A percentile compares a stretch with the other conserved stretches of the same genome.
Conservation (phyloP, 1,284 basidiomycete species). For the Tylopilus sp. region DNA sequence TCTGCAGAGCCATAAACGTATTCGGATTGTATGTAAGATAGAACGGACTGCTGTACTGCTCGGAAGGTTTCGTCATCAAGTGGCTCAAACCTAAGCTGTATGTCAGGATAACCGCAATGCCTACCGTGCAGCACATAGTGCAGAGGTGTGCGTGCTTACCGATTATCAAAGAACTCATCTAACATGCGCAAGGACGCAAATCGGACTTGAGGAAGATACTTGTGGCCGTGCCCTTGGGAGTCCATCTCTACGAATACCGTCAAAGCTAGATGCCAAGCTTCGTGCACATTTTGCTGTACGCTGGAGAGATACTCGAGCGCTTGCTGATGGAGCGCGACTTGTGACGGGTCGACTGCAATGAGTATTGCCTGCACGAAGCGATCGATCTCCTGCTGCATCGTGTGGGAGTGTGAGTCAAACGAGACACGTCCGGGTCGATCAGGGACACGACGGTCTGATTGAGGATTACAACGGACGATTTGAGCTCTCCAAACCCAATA, state of each 20-base stretch:
- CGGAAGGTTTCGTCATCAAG: constrained; percentile 66
- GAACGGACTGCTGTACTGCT: constrained; percentile 61
- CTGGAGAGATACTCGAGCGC: constrained; percentile 77
- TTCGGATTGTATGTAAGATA: constrained; percentile 75
- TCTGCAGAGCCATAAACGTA: constrained; percentile 75
- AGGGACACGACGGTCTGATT: constrained; percentile 1
- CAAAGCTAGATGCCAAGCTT: constrained; percentile 77
- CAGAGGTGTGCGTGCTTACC: constrained; percentile 47
- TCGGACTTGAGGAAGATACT: constrained; percentile 69
- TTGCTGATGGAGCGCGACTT: constrained; percentile 65
- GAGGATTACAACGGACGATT: not conserved
- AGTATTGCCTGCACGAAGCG: constrained; percentile 78
- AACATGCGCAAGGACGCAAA: constrained; percentile 84
- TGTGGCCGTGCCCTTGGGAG: constrained; percentile 49
- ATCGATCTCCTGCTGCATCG: constrained; percentile 69
- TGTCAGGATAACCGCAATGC: constrained; percentile 5
- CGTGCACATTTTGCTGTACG: constrained; percentile 68
- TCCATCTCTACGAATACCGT: constrained; percentile 64
- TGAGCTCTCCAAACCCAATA: not conserved
- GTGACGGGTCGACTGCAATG: constrained; percentile 77
- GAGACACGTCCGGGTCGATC: constrained; percentile 19
- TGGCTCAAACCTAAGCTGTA: constrained; percentile 54
- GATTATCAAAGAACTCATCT: constrained; percentile 80
- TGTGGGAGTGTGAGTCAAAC: constrained; percentile 3
- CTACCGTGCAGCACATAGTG: not conserved